Evolutionary conservation across 225 moss, liverwort and hornwort species (phyloP).

Genomic region (Pseudisothecium myosuroides): DNA sequence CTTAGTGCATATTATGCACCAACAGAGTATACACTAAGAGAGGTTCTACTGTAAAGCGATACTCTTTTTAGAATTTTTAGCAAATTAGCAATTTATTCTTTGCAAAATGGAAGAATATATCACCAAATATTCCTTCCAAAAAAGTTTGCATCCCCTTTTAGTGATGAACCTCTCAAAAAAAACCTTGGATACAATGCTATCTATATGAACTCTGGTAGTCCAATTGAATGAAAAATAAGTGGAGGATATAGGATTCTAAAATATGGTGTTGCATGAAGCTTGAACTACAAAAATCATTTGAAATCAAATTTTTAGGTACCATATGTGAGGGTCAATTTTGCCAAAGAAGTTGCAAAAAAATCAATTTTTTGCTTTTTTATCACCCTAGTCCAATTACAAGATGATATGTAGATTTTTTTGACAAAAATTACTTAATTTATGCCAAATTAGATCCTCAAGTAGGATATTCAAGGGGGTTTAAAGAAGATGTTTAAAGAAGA

Average conservation of each 20-base stretch:
- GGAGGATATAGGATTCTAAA: not conserved
- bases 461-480: not conserved
- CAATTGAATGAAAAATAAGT: not conserved
- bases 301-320: not conserved
- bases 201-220: not conserved
- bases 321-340: rapidly evolving
- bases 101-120: not conserved
- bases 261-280: not conserved
- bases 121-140: not conserved
- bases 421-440: not conserved
- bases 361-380: too few species aligned
- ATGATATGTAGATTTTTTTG: not conserved
- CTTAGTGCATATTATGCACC: too few species aligned
- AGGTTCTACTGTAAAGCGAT: too few species aligned
- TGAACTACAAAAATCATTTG: not conserved
- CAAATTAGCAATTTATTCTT: not conserved
- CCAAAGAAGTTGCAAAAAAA: not conserved
- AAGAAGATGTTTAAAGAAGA: not conserved
- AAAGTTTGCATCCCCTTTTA: rapidly evolving
- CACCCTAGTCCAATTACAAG: not conserved
- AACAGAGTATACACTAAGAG: too few species aligned
- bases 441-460: not conserved
- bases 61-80: not conserved
- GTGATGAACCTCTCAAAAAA: not conserved
- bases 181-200: not conserved